A percentile compares a stretch with the other conserved stretches of the same genome.
phyloP scores from a whole-genome alignment of 192 early-diverging fungal species.

The Gryganskiella cystojenkinii region DNA sequence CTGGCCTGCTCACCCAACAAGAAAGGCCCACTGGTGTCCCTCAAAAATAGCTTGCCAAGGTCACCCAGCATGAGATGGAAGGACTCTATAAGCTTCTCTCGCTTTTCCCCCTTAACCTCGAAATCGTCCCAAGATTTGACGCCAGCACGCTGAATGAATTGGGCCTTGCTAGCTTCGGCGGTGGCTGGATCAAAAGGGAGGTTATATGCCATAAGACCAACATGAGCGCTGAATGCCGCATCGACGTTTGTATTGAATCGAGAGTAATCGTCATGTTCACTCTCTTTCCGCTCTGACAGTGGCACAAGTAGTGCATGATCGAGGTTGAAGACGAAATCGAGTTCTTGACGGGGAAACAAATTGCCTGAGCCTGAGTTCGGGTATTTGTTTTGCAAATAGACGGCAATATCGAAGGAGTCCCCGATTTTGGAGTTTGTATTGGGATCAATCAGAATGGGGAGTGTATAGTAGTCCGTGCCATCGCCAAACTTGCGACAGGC shows the following conservation, averaged over 20 bases:
- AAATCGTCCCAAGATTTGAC: slow-evolving; percentile 37
- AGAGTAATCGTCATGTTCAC: slow-evolving; percentile 23
- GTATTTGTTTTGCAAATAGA: slow-evolving; percentile 41
- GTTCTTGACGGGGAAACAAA: slow-evolving; percentile 49
- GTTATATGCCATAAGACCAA: slow-evolving; percentile 23
- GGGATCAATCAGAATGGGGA: slow-evolving; percentile 41
- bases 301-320: slow-evolving; percentile 21
- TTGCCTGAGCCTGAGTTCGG: slow-evolving; percentile 38
- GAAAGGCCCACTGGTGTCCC: slow-evolving; percentile 42
- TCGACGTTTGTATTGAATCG: slow-evolving; percentile 37
- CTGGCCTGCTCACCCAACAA: slow-evolving; percentile 37
- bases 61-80: slow-evolving; percentile 35
- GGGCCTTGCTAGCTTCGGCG: slow-evolving; percentile 17
- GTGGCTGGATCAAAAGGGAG: slow-evolving; percentile 36
- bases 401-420: slow-evolving; percentile 50
- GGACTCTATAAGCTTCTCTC: slow-evolving; percentile 34
- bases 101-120: slow-evolving; percentile 24
- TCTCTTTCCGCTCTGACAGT: slow-evolving; percentile 38
- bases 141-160: slow-evolving; percentile 37
- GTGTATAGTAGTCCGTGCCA: slow-evolving; percentile 35
- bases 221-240: slow-evolving; percentile 33
- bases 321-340: slow-evolving; percentile 42
- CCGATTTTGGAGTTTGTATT: slow-evolving; percentile 23
- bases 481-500: slow-evolving; percentile 42
- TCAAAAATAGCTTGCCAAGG: slow-evolving; percentile 36